Evolutionary conservation across 2,329 filamentous ascomycete genomes (phyloP), one percentile per base, ranked within the genome.

Genomic region (Sclerotinia minor): DNA sequence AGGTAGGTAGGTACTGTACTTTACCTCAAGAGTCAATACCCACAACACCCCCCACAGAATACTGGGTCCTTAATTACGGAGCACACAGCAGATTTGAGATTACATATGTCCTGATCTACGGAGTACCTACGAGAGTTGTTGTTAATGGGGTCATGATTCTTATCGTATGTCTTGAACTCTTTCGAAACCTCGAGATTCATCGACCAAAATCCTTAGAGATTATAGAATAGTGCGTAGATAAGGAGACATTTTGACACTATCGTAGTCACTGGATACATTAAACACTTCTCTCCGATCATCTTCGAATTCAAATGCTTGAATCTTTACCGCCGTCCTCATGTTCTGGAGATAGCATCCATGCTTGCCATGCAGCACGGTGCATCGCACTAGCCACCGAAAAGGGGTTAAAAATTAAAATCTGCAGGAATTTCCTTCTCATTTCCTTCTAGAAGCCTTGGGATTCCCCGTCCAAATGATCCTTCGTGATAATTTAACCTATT

Each of bases 381-480:
- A 15, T 61, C 47, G 24, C 9, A 29, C 24, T 60, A 67, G 54
- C 64, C 64, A 47, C 55, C 55, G 61, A 67, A 67, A 67, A 61
- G 64, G 64, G 64, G 64, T 61, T 44, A n/a, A 41, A 41, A 61
- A 55, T 61, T 44, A n/a, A 41, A 41, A 61, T 60, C 45, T 44
- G 55, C 64, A 61, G 21, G 47, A 61, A 67, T 41, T 55, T 53
- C 49, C 54, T 66, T 59, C 53, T 29, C 59, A 59, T 66, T 67
- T 64, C 49, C 65, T 67, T 67, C 65, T 50, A 64, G 65, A 67
- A 67, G 55, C 63, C 17, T 52, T 61, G n/a, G 24, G 29, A 52
- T 45, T 41, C n/a, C 35, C 35, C n/a, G 35, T 53, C 49, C 19
- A 17, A 26, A 44, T 50, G 32, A 60, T 61, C 21, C 24, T 41